phyloP scores from a whole-genome alignment of 2,329 filamentous ascomycete species.

The Aspergillus ruber region DNA sequence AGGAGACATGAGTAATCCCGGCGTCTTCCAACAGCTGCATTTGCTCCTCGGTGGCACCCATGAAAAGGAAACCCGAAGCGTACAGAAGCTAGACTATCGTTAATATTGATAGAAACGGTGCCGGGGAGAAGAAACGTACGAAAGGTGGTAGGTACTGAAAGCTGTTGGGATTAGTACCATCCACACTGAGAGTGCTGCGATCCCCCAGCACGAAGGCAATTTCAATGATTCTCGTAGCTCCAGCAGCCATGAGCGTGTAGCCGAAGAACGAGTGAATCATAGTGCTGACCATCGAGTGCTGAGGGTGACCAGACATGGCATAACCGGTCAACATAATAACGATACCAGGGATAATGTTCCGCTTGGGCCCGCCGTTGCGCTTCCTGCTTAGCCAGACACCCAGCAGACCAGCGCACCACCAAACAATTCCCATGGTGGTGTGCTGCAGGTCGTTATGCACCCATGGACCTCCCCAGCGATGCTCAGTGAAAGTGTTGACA shows the following conservation, averaged over 20 bases:
- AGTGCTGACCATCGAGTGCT: slow-evolving; percentile 73
- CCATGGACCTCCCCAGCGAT: slow-evolving; percentile 86
- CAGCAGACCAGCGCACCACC: slow-evolving; percentile 90
- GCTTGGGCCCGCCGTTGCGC: slow-evolving; percentile 75
- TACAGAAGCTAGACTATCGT: slow-evolving; percentile 63
- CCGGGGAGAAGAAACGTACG: slow-evolving; percentile 45
- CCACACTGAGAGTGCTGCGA: slow-evolving; percentile 55
- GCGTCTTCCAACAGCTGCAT: slow-evolving; percentile 71
- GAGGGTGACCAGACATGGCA: slow-evolving; percentile 90
- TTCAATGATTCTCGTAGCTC: slow-evolving; percentile 78
- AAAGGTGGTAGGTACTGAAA: slow-evolving; percentile 67
- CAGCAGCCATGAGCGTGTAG: slow-evolving; percentile 89
- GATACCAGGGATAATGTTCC: slow-evolving; percentile 87
- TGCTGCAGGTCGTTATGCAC: slow-evolving; percentile 93
- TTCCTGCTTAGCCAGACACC: slow-evolving; percentile 88
- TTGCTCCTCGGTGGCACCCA: slow-evolving; percentile 95
- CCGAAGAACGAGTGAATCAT: slow-evolving; percentile 87
- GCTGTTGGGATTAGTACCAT: slow-evolving; percentile 64
- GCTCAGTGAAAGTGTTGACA: slow-evolving; percentile 97
- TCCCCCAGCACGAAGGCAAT: slow-evolving; percentile 82
- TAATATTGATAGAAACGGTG: slow-evolving; percentile 7
- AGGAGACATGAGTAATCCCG: slow-evolving; percentile 80
- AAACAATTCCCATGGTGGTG: slow-evolving; percentile 98
- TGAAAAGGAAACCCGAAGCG: slow-evolving; percentile 90
- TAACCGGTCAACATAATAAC: slow-evolving; percentile 90